A percentile compares a stretch with the other conserved stretches of the same genome.
These are phyloP conservation scores for Leccinum subtestaceum DNA, from an alignment of 768 basidiomycete genomes.

Conservation along the genomic window DNA sequence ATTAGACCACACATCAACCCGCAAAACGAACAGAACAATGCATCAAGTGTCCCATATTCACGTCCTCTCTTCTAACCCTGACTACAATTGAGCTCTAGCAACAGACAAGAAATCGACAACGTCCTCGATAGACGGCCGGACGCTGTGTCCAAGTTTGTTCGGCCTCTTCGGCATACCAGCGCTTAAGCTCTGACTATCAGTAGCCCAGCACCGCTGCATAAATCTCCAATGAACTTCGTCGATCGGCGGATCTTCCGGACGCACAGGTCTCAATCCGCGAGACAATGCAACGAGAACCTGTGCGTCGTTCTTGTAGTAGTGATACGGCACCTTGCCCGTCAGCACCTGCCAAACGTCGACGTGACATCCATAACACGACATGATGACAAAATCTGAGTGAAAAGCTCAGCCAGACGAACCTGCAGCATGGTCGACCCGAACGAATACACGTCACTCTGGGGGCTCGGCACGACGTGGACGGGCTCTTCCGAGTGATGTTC, in stretches of 20 bases:
- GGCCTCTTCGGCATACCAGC: neutral
- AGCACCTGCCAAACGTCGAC: constrained; percentile 23
- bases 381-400: neutral
- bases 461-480: constrained; percentile 4
- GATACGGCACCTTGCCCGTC: constrained; percentile 22
- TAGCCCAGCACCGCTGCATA: constrained; percentile 27
- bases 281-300: constrained; percentile 24
- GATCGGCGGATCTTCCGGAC: constrained; percentile 1
- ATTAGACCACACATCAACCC: neutral
- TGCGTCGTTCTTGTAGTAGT: constrained; percentile 22
- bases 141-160: neutral
- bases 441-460: constrained; percentile 42
- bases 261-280: constrained; percentile 11
- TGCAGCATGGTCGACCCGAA: constrained; percentile 35
- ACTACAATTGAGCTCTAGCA: neutral
- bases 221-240: constrained; percentile 17
- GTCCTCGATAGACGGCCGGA: constrained; percentile 17
- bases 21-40: constrained; percentile 14
- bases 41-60: neutral
- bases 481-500: constrained; percentile 22
- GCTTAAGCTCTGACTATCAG: constrained; percentile 10
- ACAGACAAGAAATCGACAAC: constrained; percentile 18
- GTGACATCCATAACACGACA: neutral
- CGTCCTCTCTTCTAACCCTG: neutral
- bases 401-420: constrained; percentile 10